Percentiles rank a stretch among this genome's conserved stretches.
These are phyloP conservation scores for Globisporangium ultimum DNA, from an alignment of 352 stramenopile genomes.

Conservation along the genomic window DNA sequence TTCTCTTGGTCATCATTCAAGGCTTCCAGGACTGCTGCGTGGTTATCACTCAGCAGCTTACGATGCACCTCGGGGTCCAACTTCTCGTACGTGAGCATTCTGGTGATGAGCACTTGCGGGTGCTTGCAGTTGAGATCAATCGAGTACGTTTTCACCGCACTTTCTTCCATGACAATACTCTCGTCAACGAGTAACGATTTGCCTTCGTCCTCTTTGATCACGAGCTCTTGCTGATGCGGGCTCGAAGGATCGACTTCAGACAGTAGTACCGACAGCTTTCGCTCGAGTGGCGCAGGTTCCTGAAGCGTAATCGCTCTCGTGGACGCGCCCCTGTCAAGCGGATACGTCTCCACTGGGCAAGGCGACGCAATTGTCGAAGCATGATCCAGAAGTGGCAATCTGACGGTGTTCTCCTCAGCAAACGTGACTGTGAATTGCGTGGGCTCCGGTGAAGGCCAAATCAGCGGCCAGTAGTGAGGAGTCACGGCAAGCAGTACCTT, in stretches of 20 bases:
- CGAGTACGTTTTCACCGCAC: conserved; percentile 36
- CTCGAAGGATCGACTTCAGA: conserved; percentile 32
- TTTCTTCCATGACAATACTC: conserved; percentile 44
- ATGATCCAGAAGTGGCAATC: conserved; percentile 26
- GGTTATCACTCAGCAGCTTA: conserved; percentile 19
- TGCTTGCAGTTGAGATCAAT: conserved; percentile 29
- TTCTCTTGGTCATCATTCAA: conserved; percentile 13
- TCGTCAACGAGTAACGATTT: conserved; percentile 44
- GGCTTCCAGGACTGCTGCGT: conserved; percentile 14
- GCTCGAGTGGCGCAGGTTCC: conserved; percentile 28
- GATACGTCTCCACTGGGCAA: conserved; percentile 33
- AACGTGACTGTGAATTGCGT: conserved; percentile 30
- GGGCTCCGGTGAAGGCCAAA: conserved; percentile 45
- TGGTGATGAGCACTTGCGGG: conserved; percentile 32
- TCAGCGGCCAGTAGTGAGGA: conserved; percentile 48
- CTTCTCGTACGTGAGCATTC: conserved; percentile 41
- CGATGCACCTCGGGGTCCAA: conserved; percentile 15
- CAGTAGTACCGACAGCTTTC: conserved; percentile 27
- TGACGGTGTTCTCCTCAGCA: conserved; percentile 22
- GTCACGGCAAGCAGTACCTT: conserved; percentile 34
- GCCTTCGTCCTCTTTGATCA: conserved; percentile 36
- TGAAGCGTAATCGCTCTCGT: conserved; percentile 29
- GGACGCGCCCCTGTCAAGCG: conserved; percentile 25
- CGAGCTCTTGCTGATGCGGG: conserved; percentile 27
- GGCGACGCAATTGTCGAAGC: not conserved